Base-by-base conservation (phyloP, 768 basidiomycete species). In the Auricularia sp. region DNA sequence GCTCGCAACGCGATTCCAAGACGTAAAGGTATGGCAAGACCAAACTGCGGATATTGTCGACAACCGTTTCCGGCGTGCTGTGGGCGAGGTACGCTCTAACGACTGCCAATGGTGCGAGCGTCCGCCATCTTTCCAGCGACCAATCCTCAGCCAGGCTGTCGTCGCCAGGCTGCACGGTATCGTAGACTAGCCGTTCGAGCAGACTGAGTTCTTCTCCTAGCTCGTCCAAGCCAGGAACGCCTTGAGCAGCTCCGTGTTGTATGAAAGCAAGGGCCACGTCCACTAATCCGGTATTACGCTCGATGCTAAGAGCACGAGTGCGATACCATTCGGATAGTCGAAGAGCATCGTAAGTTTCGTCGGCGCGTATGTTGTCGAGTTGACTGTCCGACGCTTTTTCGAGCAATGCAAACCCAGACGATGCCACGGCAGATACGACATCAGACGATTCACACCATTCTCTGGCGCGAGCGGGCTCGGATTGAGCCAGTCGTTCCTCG, bases 21-120 rank as follows among this genome's bases (percentile, higher is more conserved):
- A 98, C 93, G 69, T 89, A 95, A 0, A 98, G 83, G 73, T 97
- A 99, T 2, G 96, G 96, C 75, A 94, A 81, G 42, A 96, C 91
- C 42, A 97, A 85, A 36, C 81, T 82, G 29, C 81, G 77, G 51
- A 98, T 85, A 69, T 94, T 88, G 54, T 74, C 73, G 2, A 86
- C 81, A 21, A 98, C 71, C 18, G 83, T 83, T 2, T 82, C 78
- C 3, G 88, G 78, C 2, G 85, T 85, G 3, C 94, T 90, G 73
- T 87, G 76, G 3, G 82, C 76, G 10, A 97, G 83, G 73, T 96
- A 98, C 47, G 89, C 88, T 10, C 76, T 76, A 64, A 98, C 79
- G 24, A 92, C 82, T 6, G 83, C 78, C 3, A 80, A 72, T 3
- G 92, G 84, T 21, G 81, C 77, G 80, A 94, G 84, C 3, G 79